Evolutionary conservation across 768 basidiomycete genomes (phyloP), one percentile per base, ranked within the genome.

Genomic region (Russula emetica): DNA sequence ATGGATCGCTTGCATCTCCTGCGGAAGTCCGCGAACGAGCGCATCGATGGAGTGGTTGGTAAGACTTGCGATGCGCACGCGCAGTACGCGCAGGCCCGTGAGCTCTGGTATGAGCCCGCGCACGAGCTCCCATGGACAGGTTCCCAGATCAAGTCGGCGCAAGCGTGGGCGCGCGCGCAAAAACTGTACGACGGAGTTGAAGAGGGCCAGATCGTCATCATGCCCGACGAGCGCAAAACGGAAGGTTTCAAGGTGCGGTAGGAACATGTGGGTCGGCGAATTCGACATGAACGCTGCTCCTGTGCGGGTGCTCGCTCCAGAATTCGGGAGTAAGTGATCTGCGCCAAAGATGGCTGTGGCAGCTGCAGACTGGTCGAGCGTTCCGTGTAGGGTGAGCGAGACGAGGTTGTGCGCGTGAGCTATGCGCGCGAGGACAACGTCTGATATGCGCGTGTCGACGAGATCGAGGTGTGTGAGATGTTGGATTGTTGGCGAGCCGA

Each of bases 401-500:
- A 82, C 79, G 53, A 88, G 76, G 49, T 80, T 81, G 67, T 83
- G 80, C 2, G 85, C 85, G 66, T 84, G 83, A 0, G 84, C 81
- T 52, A 87, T 85, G 13, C 85, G 80, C 16, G 82, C 78, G 45
- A 88, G 78, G 38, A 87, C 85, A 53, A 81, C 74, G 67, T 84
- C 82, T 18, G 83, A 84, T 55, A 88, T 84, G n/a, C 82, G 78
- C 9, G 85, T 87, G 71, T 86, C 85, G 42, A 87, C 85, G 50
- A 87, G 80, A 69, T 88, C 85, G 62, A 87, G 81, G 66, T 85
- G 85, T 5, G 85, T 86, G 62, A 88, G 80, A 67, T 84, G 83
- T 56, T 82, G 79, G 69, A 88, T 85, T 0, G 85, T 83, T 11
- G 78, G 76, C 3, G 82, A 83, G 71, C 83, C 79, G 76, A 87